A percentile compares a stretch with the other conserved stretches of the same genome.
phyloP scores from a whole-genome alignment of 192 early-diverging fungal genomes.

The Coemansia sp. region DNA sequence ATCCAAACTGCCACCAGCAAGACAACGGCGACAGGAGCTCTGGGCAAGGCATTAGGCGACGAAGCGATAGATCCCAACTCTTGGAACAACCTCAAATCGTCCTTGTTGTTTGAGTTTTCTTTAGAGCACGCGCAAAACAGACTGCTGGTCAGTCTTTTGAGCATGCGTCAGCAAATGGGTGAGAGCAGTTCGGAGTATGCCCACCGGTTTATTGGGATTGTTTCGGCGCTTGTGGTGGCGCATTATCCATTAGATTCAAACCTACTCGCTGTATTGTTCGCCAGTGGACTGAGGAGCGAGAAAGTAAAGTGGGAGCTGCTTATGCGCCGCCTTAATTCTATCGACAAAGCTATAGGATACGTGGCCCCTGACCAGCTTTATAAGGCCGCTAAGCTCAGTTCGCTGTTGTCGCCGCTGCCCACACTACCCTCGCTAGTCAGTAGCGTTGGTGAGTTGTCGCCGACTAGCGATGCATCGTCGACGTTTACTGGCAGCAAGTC shows the following conservation, averaged over 20 bases:
- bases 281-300: constrained; percentile 41
- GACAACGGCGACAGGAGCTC: background rate
- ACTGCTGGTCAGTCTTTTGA: constrained; percentile 38
- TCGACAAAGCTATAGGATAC: constrained; percentile 47
- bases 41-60: constrained; percentile 24
- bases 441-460: constrained; percentile 28
- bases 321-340: constrained; percentile 34
- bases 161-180: constrained; percentile 39
- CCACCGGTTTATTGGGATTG: constrained; percentile 37
- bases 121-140: constrained; percentile 32
- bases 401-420: constrained; percentile 39
- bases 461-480: constrained; percentile 35
- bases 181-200: constrained; percentile 50
- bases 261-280: constrained; percentile 36
- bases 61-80: constrained; percentile 50
- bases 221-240: constrained; percentile 24
- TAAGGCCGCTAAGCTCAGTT: constrained; percentile 40
- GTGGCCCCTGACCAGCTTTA: constrained; percentile 54
- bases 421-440: constrained; percentile 17
- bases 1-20: constrained; percentile 14
- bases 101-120: constrained; percentile 49
- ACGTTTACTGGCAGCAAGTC: constrained; percentile 19
- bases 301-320: constrained; percentile 42
- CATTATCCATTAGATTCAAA: constrained; percentile 39
- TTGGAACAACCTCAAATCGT: constrained; percentile 40